These are phyloP conservation scores for Akebia trifoliata DNA, from an alignment of 164 flowering plant species.

Conservation along the genomic window DNA sequence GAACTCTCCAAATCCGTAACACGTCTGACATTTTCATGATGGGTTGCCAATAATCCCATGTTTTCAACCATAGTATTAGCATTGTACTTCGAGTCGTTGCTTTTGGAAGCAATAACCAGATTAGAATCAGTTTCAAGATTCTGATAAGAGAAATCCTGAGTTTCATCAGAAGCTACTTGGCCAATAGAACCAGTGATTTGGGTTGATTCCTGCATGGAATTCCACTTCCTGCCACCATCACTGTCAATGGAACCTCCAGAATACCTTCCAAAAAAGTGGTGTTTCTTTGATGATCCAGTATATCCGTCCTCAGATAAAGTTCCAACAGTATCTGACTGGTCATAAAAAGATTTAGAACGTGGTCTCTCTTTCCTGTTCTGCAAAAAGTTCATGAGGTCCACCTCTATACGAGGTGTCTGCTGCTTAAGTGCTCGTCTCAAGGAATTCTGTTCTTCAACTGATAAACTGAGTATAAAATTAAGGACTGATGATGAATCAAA, in stretches of 20 bases:
- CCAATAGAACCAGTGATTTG: conserved; percentile 33
- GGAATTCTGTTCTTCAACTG: conserved; percentile 93
- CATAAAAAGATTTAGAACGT: conserved; percentile 72
- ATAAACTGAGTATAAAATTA: conserved; percentile 80
- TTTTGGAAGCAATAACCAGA: conserved; percentile 30
- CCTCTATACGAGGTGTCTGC: conserved; percentile 94
- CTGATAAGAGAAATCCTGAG: conserved; percentile 38
- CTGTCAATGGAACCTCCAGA: conserved; percentile 77
- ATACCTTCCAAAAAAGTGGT: conserved; percentile 60
- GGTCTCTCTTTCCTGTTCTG: conserved; percentile 88
- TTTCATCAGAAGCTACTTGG: conserved; percentile 48
- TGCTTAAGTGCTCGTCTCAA: conserved; percentile 94
- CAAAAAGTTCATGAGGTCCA: conserved; percentile 84
- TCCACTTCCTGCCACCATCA: conserved; percentile 84
- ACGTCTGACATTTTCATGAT: conserved; percentile 36
- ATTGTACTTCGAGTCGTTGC: conserved; percentile 37
- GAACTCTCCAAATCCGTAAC: conserved; percentile 30
- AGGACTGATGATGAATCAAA: conserved; percentile 74
- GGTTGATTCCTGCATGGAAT: conserved; percentile 59
- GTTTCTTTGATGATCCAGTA: conserved; percentile 49
- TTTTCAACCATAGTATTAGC: conserved; percentile 28
- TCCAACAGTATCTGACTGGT: conserved; percentile 80
- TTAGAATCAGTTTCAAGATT: conserved; percentile 37
- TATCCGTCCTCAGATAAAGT: conserved; percentile 92
- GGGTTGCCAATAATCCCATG: conserved; percentile 30